phyloP scores from a whole-genome alignment of 192 early-diverging fungal species.

The Bifiguratus adelaidae region DNA sequence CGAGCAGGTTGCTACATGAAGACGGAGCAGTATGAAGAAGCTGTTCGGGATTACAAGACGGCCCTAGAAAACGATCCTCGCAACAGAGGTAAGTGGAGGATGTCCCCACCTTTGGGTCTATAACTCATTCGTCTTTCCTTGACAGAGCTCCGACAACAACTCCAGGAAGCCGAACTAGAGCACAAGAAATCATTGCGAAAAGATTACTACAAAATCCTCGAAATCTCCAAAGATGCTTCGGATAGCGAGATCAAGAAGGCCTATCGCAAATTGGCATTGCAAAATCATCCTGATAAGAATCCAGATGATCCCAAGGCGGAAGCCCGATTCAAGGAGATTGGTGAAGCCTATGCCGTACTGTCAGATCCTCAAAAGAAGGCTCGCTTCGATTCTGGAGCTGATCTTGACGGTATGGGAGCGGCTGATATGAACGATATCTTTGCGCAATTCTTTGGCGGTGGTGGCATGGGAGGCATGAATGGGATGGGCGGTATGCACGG shows the following conservation, averaged over 20 bases:
- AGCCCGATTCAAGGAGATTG: conserved; percentile 73
- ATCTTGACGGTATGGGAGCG: conserved; percentile 58
- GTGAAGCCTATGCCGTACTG: conserved; percentile 70
- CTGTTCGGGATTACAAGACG: conserved; percentile 65
- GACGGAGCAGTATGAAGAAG: conserved; percentile 64
- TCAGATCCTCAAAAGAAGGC: conserved; percentile 75
- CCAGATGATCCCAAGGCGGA: conserved; percentile 56
- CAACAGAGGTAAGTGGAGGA: conserved; percentile 37
- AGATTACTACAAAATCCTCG: conserved; percentile 94
- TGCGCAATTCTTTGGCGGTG: conserved; percentile 35
- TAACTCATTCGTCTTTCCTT: background rate
- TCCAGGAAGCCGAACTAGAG: conserved; percentile 49
- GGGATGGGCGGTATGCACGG: too few relatives aligned
- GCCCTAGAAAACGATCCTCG: conserved; percentile 44
- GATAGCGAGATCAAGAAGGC: conserved; percentile 80
- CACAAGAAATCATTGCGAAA: conserved; percentile 73
- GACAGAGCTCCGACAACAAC: conserved; percentile 14
- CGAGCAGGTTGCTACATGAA: conserved; percentile 68
- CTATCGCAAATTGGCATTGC: conserved; percentile 73
- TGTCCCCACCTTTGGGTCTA: background rate
- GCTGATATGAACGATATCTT: conserved; percentile 53
- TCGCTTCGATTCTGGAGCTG: conserved; percentile 69
- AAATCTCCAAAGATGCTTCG: conserved; percentile 54
- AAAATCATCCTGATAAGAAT: conserved; percentile 91
- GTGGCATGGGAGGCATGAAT: conserved; percentile 12